Percentiles rank a stretch among this genome's conserved stretches.
Evolutionary conservation across 2,329 filamentous ascomycete species (phyloP).

Genomic region (Penicillium sp.): DNA sequence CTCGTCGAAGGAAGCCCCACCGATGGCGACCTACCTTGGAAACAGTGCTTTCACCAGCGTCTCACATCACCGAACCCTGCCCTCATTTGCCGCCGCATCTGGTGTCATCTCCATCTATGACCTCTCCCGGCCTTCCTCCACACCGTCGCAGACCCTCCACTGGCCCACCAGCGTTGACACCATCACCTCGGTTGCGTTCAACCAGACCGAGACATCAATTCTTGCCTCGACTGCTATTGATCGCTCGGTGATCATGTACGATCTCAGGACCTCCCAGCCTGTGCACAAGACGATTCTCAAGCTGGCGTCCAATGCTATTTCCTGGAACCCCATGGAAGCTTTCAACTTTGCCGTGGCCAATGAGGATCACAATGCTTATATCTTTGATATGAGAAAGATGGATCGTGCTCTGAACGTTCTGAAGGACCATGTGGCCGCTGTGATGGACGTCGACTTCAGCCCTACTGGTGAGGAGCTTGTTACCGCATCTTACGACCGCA

Average conservation of each 20-base stretch:
- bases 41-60: slow-evolving; percentile 78
- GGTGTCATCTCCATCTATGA: slow-evolving; percentile 86
- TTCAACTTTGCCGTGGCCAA: slow-evolving; percentile 93
- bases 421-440: slow-evolving; percentile 85
- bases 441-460: slow-evolving; percentile 95
- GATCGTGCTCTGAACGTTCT: slow-evolving; percentile 84
- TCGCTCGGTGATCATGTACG: slow-evolving; percentile 84
- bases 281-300: slow-evolving; percentile 78
- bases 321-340: slow-evolving; percentile 96
- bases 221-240: slow-evolving; percentile 84
- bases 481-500: slow-evolving; percentile 84
- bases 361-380: slow-evolving; percentile 89
- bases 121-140: slow-evolving; percentile 72
- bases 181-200: slow-evolving; percentile 85
- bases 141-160: slow-evolving; percentile 76
- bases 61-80: slow-evolving; percentile 76
- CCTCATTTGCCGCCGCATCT: slow-evolving; percentile 76
- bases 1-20: slow-evolving; percentile 66
- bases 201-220: slow-evolving; percentile 90
- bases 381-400: slow-evolving; percentile 94
- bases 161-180: slow-evolving; percentile 92
- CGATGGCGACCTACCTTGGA: slow-evolving; percentile 82
- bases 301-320: slow-evolving; percentile 78
- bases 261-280: slow-evolving; percentile 82
- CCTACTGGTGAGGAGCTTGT: slow-evolving; percentile 94